Evolutionary conservation across 2,329 filamentous ascomycete species (phyloP).

Genomic region (Ceratocystiopsis sp.): DNA sequence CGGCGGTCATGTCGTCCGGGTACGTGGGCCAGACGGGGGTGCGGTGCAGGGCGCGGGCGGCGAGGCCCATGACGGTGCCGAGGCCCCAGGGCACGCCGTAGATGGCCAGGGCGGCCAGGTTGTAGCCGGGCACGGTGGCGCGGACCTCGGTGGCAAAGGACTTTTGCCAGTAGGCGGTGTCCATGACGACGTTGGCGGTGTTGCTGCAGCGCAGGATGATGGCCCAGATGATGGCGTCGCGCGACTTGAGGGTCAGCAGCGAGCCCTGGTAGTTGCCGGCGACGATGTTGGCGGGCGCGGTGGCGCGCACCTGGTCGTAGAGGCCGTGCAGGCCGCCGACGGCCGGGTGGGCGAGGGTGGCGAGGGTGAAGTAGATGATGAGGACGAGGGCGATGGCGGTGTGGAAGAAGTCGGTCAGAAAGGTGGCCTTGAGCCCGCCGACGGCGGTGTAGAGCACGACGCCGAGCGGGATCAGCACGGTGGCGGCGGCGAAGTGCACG

Average conservation of each 20-base stretch:
- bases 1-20: slow-evolving; percentile 13
- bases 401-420: slow-evolving; percentile 24
- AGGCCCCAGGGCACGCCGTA: slow-evolving; percentile 21
- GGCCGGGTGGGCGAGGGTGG: slow-evolving; percentile 13
- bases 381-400: slow-evolving; percentile 21
- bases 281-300: slow-evolving; percentile 17
- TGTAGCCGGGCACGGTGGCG: slow-evolving; percentile 22
- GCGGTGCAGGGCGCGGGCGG: slow-evolving; percentile 15
- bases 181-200: slow-evolving; percentile 30
- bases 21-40: slow-evolving; percentile 15
- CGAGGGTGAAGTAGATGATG: slow-evolving; percentile 22
- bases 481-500: slow-evolving; percentile 23
- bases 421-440: slow-evolving; percentile 22
- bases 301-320: slow-evolving; percentile 20
- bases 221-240: slow-evolving; percentile 21
- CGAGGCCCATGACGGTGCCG: slow-evolving; percentile 18
- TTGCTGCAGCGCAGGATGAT: slow-evolving; percentile 31
- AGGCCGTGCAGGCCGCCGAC: slow-evolving; percentile 18
- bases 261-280: slow-evolving; percentile 17
- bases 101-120: slow-evolving; percentile 15
- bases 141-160: slow-evolving; percentile 23
- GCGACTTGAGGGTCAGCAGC: slow-evolving; percentile 20
- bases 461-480: slow-evolving; percentile 22
- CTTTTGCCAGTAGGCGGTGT: slow-evolving; percentile 36
- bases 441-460: slow-evolving; percentile 22